phyloP scores from a whole-genome alignment of 345 rosid species.

The Eucalyptus cloeziana region DNA sequence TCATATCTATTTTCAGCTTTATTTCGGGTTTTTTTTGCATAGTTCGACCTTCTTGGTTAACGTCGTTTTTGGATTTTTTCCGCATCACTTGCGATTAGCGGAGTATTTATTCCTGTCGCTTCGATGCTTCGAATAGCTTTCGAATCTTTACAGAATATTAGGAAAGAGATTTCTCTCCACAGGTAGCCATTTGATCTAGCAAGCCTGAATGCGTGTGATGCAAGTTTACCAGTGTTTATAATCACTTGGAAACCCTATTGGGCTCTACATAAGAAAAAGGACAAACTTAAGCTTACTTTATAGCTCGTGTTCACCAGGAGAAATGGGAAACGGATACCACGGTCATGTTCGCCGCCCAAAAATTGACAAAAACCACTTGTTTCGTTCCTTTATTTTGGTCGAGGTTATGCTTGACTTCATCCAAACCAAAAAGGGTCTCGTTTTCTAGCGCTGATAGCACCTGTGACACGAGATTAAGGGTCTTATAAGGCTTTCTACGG shows the following conservation, averaged over 20 bases:
- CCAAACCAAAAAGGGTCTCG: not conserved
- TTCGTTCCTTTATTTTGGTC: not conserved
- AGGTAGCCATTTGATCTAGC: not conserved
- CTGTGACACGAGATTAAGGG: not conserved
- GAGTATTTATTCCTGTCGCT: not conserved
- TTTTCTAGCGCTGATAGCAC: not conserved
- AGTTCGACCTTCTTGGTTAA: not conserved
- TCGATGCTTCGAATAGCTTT: not conserved
- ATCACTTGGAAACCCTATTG: not conserved
- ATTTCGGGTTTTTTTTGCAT: not conserved
- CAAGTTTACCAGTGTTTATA: not conserved
- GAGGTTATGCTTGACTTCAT: not conserved
- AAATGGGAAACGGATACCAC: not conserved
- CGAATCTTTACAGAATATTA: not conserved
- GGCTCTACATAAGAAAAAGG: not conserved
- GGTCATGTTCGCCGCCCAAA: not conserved
- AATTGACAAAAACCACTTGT: not conserved
- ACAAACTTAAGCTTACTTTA: not conserved
- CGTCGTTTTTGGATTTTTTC: not conserved
- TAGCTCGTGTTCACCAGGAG: not conserved
- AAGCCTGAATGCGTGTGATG: not conserved
- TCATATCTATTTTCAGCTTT: not conserved
- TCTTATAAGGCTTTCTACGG: too few relatives aligned
- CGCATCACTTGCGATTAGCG: fast-evolving
- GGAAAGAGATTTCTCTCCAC: not conserved